phyloP scores from a whole-genome alignment of 2,329 filamentous ascomycete genomes.

The Cercospora zeina region DNA sequence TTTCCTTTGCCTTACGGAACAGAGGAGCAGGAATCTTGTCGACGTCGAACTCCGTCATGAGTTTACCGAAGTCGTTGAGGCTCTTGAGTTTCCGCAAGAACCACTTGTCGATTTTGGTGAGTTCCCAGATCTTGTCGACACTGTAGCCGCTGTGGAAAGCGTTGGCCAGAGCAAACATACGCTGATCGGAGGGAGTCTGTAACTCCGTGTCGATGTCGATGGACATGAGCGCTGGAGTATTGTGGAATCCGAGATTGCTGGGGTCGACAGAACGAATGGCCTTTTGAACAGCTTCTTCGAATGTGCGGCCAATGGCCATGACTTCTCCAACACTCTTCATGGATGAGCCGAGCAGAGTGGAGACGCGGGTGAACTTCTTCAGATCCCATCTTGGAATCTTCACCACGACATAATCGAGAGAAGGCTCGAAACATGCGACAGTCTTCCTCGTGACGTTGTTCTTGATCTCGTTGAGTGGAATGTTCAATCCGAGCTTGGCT shows the following conservation, averaged over 20 bases:
- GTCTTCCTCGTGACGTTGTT: slow-evolving; percentile 96
- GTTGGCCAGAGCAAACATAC: slow-evolving; percentile 95
- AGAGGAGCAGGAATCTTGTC: slow-evolving; percentile 64
- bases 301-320: slow-evolving; percentile 95
- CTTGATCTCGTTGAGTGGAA: slow-evolving; percentile 92
- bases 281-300: slow-evolving; percentile 98
- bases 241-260: slow-evolving; percentile 91
- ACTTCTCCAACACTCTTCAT: slow-evolving; percentile 99
- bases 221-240: slow-evolving; percentile 85
- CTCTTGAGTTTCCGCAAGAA: slow-evolving; percentile 91
- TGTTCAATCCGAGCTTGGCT: slow-evolving; percentile 91
- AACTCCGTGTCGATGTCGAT: slow-evolving; percentile 96
- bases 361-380: slow-evolving; percentile 98
- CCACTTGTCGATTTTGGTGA: slow-evolving; percentile 99
- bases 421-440: slow-evolving; percentile 97
- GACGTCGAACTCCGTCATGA: slow-evolving; percentile 69
- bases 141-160: slow-evolving; percentile 93
- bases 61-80: slow-evolving; percentile 82
- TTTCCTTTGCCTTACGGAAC: slow-evolving; percentile 81
- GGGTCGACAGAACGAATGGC: slow-evolving; percentile 94
- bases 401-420: slow-evolving; percentile 94
- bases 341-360: slow-evolving; percentile 90
- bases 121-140: slow-evolving; percentile 95
- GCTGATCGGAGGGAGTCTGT: slow-evolving; percentile 95
- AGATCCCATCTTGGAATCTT: slow-evolving; percentile 99